Evolutionary conservation across 73 alveolate species (phyloP).

Genomic region (Effrenium voratum): DNA sequence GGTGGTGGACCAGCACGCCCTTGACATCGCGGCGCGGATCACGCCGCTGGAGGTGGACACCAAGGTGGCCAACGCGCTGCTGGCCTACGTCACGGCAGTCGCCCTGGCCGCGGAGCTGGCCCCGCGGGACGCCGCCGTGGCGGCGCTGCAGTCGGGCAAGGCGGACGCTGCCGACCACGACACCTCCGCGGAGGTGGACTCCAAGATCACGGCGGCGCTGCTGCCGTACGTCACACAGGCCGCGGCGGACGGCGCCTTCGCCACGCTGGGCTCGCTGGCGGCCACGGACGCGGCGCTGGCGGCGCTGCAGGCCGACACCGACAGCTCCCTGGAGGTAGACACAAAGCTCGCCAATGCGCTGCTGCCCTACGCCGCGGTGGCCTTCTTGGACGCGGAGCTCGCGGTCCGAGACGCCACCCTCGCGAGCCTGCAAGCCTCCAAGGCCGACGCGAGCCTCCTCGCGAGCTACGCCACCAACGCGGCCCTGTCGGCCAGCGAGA

Average conservation of each 20-base stretch:
- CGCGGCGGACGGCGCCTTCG: neutral
- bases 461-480: neutral
- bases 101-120: neutral
- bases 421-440: no score
- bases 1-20: neutral
- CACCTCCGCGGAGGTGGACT: neutral
- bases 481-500: neutral
- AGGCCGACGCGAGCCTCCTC: no score
- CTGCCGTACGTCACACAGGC: neutral
- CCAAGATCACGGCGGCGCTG: neutral
- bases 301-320: neutral
- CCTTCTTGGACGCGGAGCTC: neutral
- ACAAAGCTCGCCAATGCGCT: neutral
- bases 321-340: neutral
- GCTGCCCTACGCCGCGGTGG: neutral
- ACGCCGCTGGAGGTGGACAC: neutral
- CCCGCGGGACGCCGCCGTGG: neutral
- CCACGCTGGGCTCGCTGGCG: neutral
- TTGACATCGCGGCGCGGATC: neutral
- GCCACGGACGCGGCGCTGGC: neutral
- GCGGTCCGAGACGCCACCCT: no score
- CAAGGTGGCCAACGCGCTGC: neutral
- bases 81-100: neutral
- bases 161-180: neutral
- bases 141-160: neutral